Base-by-base conservation (phyloP, 1,139 yeast species). In the Williopsis jadinii region DNA sequence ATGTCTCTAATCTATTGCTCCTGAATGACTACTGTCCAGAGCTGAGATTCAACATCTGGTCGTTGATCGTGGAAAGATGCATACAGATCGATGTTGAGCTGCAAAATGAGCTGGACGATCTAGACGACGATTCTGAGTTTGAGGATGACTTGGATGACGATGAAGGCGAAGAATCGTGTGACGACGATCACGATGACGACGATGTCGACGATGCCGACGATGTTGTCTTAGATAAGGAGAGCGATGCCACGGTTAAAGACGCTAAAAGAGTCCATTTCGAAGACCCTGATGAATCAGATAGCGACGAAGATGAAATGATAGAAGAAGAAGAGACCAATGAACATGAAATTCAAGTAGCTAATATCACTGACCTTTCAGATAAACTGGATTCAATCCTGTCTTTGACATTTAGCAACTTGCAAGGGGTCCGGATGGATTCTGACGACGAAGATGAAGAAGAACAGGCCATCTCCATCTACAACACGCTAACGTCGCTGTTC, bases 51-150 rank as follows among this genome's bases (percentile, higher is more conserved):
- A 77, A 78, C 41, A 71, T 85, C 8, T 90, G 97, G 97, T 82
- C 83, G 28, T 63, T 86, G 44, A 70, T 90, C 19, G 67, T 87
- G 35, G 96, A 90, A 60, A 76, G 80, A 49, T 73, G 86, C 42
- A 87, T 92, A 46, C 85, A 87, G 52, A 68, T 92, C 36, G 98
- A 92, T 62, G 96, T 90, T n/a, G 97, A 88, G 61, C 68, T 90
- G 46, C 96, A 87, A 57, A 88, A 86, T 55, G 95, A 84, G 54
- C 64, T 85, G 47, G 95, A 86, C 51, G 95, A 86, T 50, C 67
- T 83, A 42, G 95, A 86, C 55, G 95, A 85, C 42, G 88, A 80
- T 44, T 95, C 85, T 52, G 95, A 84, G 41, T 86, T 80, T 26
- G 75, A 73, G n/a, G 75, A 84, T 55, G 90, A 83, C 15, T 94